A percentile compares a stretch with the other conserved stretches of the same genome.
These are phyloP conservation scores for Coix lacrymajobi DNA, from an alignment of 176 grass and related monocot species.

Conservation along the genomic window DNA sequence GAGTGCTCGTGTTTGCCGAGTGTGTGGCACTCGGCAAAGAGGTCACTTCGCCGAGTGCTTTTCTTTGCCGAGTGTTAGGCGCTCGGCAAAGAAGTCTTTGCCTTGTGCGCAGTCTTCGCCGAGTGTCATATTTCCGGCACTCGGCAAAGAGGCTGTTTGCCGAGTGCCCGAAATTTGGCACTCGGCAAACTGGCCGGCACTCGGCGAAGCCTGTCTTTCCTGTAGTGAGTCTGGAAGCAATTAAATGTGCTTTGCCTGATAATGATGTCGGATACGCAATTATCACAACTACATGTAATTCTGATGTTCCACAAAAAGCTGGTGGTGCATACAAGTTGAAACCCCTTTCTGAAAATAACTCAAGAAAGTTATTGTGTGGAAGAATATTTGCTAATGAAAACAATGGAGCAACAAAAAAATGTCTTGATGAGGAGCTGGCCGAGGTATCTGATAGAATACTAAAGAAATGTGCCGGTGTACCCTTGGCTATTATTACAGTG, in stretches of 20 bases:
- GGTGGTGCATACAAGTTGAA: not conserved
- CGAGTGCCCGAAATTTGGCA: too few species aligned
- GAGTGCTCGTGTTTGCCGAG: too few species aligned
- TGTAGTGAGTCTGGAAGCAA: not conserved
- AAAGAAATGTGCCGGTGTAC: not conserved
- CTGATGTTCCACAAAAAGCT: not conserved
- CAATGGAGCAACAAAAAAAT: not conserved
- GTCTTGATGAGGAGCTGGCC: accelerated
- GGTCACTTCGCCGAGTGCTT: too few species aligned
- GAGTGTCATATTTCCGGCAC: too few species aligned
- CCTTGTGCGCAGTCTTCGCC: too few species aligned
- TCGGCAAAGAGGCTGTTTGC: too few species aligned
- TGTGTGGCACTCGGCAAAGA: too few species aligned
- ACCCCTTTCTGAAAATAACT: not conserved
- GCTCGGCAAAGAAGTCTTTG: too few species aligned
- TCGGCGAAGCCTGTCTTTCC: too few species aligned
- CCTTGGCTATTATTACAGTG: not conserved
- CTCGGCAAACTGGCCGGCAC: too few species aligned
- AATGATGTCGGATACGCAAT: not conserved
- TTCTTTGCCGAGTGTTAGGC: too few species aligned
- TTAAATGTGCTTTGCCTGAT: not conserved
- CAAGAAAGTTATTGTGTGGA: not conserved
- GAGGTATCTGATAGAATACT: not conserved
- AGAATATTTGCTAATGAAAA: not conserved
- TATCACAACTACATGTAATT: not conserved